Conservation (phyloP, 306 rosid species). For the Medicago lupulina region DNA sequence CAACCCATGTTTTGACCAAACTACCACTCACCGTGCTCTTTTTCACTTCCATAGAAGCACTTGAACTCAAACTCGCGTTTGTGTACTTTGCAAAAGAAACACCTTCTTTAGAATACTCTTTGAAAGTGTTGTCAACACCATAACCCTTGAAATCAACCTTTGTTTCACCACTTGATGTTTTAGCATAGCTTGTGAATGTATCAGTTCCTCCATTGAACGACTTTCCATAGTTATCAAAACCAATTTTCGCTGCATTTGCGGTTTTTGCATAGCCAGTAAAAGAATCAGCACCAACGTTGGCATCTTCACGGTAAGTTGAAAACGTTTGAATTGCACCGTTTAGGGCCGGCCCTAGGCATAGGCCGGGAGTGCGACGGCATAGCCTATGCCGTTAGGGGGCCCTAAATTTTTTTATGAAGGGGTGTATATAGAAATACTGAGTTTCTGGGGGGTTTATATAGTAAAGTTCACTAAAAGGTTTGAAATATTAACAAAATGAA, state of each 20-base stretch:
- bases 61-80: conserved; percentile 47
- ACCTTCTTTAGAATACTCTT: conserved; percentile 68
- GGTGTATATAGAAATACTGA: too few relatives aligned
- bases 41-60: neutral
- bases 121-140: conserved; percentile 86
- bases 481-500: too few relatives aligned
- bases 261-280: conserved; percentile 74
- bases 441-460: too few relatives aligned
- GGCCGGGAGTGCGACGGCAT: too few relatives aligned
- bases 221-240: conserved; percentile 78
- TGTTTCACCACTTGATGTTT: conserved; percentile 44
- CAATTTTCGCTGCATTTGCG: conserved; percentile 61
- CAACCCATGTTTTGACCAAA: conserved; percentile 83
- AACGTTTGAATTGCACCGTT: conserved; percentile 66
- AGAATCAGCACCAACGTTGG: conserved; percentile 86
- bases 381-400: too few relatives aligned
- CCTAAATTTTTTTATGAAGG: too few relatives aligned
- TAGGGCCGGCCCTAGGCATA: too few relatives aligned
- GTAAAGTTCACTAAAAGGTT: too few relatives aligned
- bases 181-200: conserved; percentile 69
- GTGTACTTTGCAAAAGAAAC: conserved; percentile 57
- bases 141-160: conserved; percentile 68
- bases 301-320: conserved; percentile 70
- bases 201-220: conserved; percentile 88
- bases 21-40: conserved; percentile 49